These are phyloP conservation scores for Barnettozyma botsteinii DNA, from an alignment of 805 yeast genomes.

Conservation along the genomic window DNA sequence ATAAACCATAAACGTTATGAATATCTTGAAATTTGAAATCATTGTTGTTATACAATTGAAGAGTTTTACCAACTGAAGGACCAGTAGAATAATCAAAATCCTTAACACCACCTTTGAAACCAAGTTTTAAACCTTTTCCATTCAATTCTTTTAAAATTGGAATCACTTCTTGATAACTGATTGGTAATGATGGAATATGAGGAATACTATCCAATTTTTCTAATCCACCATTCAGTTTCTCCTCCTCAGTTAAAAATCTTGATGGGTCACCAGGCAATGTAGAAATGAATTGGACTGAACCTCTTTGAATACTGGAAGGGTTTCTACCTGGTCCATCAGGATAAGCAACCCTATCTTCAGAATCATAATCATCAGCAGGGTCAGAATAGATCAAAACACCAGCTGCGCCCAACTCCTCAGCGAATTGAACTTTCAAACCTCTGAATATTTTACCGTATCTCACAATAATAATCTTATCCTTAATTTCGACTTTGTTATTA, in stretches of 20 bases:
- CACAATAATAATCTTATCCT: constrained; percentile 57
- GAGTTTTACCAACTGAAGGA: constrained; percentile 35
- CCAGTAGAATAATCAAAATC: constrained; percentile 48
- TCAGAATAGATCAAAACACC: constrained; percentile 68
- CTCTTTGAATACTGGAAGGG: constrained; percentile 72
- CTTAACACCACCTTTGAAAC: constrained; percentile 42
- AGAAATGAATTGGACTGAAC: constrained; percentile 61
- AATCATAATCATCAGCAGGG: constrained; percentile 56
- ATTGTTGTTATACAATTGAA: constrained; percentile 57
- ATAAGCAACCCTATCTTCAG: constrained; percentile 57
- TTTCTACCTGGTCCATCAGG: constrained; percentile 77
- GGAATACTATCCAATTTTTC: constrained; percentile 50
- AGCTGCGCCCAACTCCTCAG: constrained; percentile 62
- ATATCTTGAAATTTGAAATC: constrained; percentile 56
- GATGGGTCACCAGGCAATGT: constrained; percentile 73
- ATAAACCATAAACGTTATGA: constrained; percentile 55
- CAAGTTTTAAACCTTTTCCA: constrained; percentile 50
- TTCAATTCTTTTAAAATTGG: constrained; percentile 56
- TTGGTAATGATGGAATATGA: constrained; percentile 64
- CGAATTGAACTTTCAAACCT: constrained; percentile 72
- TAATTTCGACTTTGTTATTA: constrained; percentile 41
- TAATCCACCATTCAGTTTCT: constrained; percentile 48
- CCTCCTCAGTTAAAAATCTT: constrained; percentile 40
- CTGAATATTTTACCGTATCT: constrained; percentile 65
- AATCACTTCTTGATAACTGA: constrained; percentile 54